These are phyloP conservation scores for Parathielavia hyrcaniae DNA, from an alignment of 495 filamentous ascomycete genomes.

Conservation along the genomic window DNA sequence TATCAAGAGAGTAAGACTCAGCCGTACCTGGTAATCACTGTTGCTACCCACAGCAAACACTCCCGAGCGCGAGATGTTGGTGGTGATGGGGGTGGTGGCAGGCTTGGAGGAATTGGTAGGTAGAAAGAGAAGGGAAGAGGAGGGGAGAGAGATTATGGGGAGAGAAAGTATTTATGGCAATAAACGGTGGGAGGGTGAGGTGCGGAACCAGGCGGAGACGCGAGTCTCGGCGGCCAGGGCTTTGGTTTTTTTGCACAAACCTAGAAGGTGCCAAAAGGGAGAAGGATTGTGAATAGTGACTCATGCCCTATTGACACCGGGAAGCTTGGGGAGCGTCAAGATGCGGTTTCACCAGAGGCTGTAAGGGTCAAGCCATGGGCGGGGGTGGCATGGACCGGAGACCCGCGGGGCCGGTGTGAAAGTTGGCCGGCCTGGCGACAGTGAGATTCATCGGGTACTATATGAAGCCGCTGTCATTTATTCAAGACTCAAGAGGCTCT, in stretches of 20 bases:
- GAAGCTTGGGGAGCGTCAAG: not conserved
- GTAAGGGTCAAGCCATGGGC: not conserved
- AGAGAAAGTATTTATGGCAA: not conserved
- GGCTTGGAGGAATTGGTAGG: not conserved
- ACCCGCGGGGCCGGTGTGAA: not conserved
- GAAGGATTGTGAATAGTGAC: not conserved
- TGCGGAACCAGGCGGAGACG: not conserved
- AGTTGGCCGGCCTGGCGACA: not conserved
- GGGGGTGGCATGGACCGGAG: slow-evolving; percentile 3
- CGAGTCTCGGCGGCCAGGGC: not conserved
- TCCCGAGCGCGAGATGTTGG: not conserved
- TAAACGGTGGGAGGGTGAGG: not conserved
- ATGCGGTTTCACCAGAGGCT: not conserved
- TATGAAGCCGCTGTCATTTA: no score
- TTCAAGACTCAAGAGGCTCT: no score
- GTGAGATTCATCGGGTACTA: no score
- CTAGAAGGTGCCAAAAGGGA: not conserved
- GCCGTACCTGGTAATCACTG: no score
- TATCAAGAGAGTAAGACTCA: not conserved
- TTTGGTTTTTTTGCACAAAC: not conserved
- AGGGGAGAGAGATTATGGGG: not conserved
- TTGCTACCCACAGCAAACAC: no score
- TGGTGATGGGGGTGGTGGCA: not conserved
- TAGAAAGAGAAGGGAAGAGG: not conserved
- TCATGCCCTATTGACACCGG: not conserved